Base-by-base conservation (phyloP, 1,284 basidiomycete species). In the Ceratobasidium sp. region DNA sequence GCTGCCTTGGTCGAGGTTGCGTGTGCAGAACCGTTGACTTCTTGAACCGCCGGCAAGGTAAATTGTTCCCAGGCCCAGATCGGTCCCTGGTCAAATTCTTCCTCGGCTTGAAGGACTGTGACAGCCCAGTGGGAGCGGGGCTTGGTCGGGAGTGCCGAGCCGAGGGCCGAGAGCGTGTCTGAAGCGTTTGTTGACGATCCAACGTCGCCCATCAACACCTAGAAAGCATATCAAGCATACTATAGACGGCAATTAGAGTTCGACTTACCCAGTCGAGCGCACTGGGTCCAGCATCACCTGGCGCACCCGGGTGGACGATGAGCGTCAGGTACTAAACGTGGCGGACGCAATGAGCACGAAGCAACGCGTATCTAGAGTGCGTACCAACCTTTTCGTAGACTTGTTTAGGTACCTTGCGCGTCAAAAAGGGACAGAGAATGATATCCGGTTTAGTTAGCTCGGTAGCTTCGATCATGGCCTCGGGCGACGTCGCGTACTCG, bases 51-150 rank as follows among this genome's bases (percentile, higher is more conserved):
- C 0, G 80, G 79, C 1, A 83, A 76, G 14, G 78, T 76, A 74
- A 84, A 84, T 74, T 82, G 82, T 64, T 83, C 82, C 76, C 81
- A 84, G 1, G 83, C 83, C 82, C 83, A 83, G 16, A 83, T 79
- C 0, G 82, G 81, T 3, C 83, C 83, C 0, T 80, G 81, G 76
- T 84, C 83, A 48, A 84, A 78, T 21, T 82, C 77, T 71, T 81
- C 80, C 71, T 80, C 80, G 5, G 82, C 82, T 73, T 83, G 83
- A 34, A 83, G 79, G 28, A 82, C 81, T 12, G 82, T 83, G 16
- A 81, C 77, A 1, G 81, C 82, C 82, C 82, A 83, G 75, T 83
- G 81, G 2, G 78, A 76, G 55, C 80, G 64, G 73, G 80, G 77
- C 45, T 52, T 72, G 21, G 72, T 55, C 36, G 62, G 59, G 46